phyloP scores from a whole-genome alignment of 805 yeast genomes.

The Starmerella stellata region DNA sequence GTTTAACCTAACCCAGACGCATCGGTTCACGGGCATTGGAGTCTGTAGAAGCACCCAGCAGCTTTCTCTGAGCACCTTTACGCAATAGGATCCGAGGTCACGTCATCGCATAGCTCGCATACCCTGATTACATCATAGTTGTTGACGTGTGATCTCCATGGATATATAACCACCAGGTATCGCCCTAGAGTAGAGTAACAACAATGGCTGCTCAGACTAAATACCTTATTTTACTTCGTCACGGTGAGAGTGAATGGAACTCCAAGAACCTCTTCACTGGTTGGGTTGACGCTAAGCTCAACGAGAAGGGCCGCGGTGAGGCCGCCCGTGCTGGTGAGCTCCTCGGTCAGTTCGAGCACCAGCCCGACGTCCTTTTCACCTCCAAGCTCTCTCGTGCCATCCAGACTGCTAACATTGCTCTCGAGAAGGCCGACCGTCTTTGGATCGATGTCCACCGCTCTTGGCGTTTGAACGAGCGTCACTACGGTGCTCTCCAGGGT shows the following conservation, averaged over 20 bases:
- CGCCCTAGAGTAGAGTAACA: conserved; percentile 2
- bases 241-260: conserved; percentile 99
- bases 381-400: conserved; percentile 86
- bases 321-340: conserved; percentile 88
- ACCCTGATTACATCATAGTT: neutral
- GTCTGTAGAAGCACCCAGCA: neutral
- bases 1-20: neutral
- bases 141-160: conserved; percentile 1
- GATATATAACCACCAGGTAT: neutral
- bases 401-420: conserved; percentile 91
- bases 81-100: neutral
- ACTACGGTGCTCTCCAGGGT: conserved; percentile 97
- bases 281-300: conserved; percentile 88
- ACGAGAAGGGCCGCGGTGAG: conserved; percentile 71
- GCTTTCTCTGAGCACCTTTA: neutral
- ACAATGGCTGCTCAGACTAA: conserved; percentile 17
- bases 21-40: neutral
- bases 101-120: conserved; percentile 2
- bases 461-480: conserved; percentile 98
- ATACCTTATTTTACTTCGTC: conserved; percentile 83
- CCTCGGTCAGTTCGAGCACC: conserved; percentile 65
- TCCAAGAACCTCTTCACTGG: conserved; percentile 96
- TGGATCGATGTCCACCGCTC: conserved; percentile 85
- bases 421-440: conserved; percentile 71
- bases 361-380: conserved; percentile 79